These are phyloP conservation scores for Blastobotrys malaysiensis DNA, from an alignment of 1,139 yeast genomes.

Conservation along the genomic window DNA sequence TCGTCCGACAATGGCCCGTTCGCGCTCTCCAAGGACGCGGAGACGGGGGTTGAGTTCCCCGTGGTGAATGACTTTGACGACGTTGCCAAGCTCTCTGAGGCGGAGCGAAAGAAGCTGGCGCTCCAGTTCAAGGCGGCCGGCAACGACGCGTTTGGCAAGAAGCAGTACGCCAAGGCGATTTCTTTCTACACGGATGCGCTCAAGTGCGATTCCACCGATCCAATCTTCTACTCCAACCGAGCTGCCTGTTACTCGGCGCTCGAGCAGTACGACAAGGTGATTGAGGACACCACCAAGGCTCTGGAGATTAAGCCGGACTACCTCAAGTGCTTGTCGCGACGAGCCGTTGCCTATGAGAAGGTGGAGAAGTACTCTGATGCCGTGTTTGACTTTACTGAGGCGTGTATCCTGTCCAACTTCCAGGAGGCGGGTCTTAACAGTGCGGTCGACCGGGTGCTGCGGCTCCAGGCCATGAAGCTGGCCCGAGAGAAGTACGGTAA, in stretches of 20 bases:
- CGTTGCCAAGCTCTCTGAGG: constrained; percentile 39
- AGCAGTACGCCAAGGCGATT: constrained; percentile 68
- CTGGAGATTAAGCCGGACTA: constrained; percentile 82
- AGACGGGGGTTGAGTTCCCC: constrained; percentile 12
- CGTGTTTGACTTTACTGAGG: constrained; percentile 84
- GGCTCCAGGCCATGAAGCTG: constrained; percentile 44
- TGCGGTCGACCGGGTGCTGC: constrained; percentile 81
- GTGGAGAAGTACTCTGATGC: constrained; percentile 77
- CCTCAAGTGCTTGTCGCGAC: constrained; percentile 75
- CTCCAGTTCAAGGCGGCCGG: constrained; percentile 84
- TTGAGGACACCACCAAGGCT: constrained; percentile 84
- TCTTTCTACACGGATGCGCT: constrained; percentile 75
- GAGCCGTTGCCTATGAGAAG: constrained; percentile 73
- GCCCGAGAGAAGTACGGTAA: constrained; percentile 55
- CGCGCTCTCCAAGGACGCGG: constrained; percentile 9
- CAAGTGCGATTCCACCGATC: constrained; percentile 60
- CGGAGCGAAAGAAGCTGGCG: constrained; percentile 55
- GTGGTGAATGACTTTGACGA: constrained; percentile 9
- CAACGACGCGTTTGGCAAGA: constrained; percentile 66
- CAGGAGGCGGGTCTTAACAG: constrained; percentile 72
- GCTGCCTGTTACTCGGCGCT: constrained; percentile 92
- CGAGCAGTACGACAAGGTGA: constrained; percentile 71
- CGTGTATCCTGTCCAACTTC: constrained; percentile 43
- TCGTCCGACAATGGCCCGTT: neutral
- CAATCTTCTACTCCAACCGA: constrained; percentile 87